phyloP scores from a whole-genome alignment of 345 rosid species.

The Draba incana region DNA sequence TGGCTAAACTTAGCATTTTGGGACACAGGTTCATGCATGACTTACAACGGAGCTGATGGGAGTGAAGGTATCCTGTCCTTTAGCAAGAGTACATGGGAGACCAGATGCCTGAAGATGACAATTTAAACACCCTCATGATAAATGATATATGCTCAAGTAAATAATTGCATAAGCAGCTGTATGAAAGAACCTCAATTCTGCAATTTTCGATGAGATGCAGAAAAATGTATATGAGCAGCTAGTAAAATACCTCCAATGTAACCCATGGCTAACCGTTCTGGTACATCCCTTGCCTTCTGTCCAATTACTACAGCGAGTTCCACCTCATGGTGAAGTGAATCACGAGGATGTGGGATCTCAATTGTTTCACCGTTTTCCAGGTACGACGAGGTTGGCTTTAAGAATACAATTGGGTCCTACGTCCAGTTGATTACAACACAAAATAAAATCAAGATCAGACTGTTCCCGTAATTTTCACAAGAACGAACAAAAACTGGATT shows the following conservation, averaged over 20 bases:
- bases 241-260: slow-evolving; percentile 67
- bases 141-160: slow-evolving; percentile 1
- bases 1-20: not conserved
- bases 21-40: slow-evolving; percentile 20
- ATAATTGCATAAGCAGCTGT: not conserved
- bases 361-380: slow-evolving; percentile 86
- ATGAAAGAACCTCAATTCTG: not conserved
- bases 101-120: slow-evolving; percentile 69
- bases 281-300: slow-evolving; percentile 79
- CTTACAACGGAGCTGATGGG: slow-evolving; percentile 91
- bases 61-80: slow-evolving; percentile 93
- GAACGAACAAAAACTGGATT: too few species aligned
- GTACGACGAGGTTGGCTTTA: slow-evolving; percentile 96
- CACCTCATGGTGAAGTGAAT: slow-evolving; percentile 88
- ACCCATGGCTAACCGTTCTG: slow-evolving; percentile 74
- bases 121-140: not conserved
- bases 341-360: slow-evolving; percentile 74
- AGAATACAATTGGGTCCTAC: slow-evolving; percentile 87
- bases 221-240: not conserved
- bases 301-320: slow-evolving; percentile 92
- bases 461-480: too few species aligned
- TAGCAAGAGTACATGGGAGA: slow-evolving; percentile 93
- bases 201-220: slow-evolving; percentile 1
- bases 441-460: not conserved
- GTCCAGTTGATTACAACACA: slow-evolving; percentile 1